phyloP scores from a whole-genome alignment of 345 rosid species.

The Murraya koenigii region DNA sequence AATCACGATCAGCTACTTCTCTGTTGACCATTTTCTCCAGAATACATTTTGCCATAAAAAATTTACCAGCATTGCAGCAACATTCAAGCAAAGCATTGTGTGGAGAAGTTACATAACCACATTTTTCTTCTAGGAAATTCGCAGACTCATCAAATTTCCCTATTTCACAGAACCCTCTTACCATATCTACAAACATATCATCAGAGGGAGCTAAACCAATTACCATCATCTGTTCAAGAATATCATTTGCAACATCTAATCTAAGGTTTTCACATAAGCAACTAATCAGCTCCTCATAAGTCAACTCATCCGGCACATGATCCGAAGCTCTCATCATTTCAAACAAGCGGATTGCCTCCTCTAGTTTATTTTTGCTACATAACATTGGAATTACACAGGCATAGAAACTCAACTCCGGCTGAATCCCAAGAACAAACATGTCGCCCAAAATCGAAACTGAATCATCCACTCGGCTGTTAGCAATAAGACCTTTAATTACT shows the following conservation, averaged over 20 bases:
- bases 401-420: constrained; percentile 35
- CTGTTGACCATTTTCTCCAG: constrained; percentile 37
- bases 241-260: constrained; percentile 33
- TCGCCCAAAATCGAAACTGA: constrained; percentile 34
- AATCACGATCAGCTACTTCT: constrained; percentile 38
- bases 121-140: constrained; percentile 40
- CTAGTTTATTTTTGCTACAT: constrained; percentile 37
- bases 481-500: constrained; percentile 41
- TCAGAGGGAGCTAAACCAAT: constrained; percentile 20
- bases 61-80: constrained; percentile 38
- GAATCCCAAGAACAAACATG: constrained; percentile 33
- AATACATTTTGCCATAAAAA: constrained; percentile 35
- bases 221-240: constrained; percentile 42
- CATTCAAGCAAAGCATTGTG: constrained; percentile 45
- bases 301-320: constrained; percentile 26
- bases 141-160: constrained; percentile 33
- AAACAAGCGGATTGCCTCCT: constrained; percentile 37
- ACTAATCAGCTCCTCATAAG: constrained; percentile 29
- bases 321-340: constrained; percentile 39
- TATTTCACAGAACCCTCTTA: constrained; percentile 36
- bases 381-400: constrained; percentile 34
- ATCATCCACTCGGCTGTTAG: constrained; percentile 30
- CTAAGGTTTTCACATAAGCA: constrained; percentile 40
- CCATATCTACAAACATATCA: constrained; percentile 34
- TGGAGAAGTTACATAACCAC: constrained; percentile 30